Conservation (phyloP, 768 basidiomycete genomes). For the Paxillus involutus region DNA sequence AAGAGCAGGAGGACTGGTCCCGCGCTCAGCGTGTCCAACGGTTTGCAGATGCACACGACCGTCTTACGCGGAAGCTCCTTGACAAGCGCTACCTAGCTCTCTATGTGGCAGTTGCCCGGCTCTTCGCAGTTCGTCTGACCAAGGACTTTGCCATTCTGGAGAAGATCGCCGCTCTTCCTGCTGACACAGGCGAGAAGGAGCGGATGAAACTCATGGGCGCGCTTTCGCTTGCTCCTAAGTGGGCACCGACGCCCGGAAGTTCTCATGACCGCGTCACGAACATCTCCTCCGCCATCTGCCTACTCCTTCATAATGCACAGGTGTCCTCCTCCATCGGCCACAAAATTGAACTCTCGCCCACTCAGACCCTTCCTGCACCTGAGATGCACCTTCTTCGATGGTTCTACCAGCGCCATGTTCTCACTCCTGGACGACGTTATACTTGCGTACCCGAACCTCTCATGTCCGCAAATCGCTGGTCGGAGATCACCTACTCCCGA, state of each 20-base stretch:
- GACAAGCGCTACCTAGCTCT: conserved; percentile 59
- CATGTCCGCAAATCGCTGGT: conserved; percentile 63
- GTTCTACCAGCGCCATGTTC: conserved; percentile 57
- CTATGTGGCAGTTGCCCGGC: conserved; percentile 59
- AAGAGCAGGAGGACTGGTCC: conserved; percentile 25
- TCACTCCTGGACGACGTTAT: conserved; percentile 53
- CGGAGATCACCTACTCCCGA: conserved; percentile 54
- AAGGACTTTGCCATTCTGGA: conserved; percentile 46
- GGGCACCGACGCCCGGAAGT: conserved; percentile 61
- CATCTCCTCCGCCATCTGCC: conserved; percentile 61
- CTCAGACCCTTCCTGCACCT: conserved; percentile 33
- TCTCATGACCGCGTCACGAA: conserved; percentile 66
- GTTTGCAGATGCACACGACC: conserved; percentile 30
- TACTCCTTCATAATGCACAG: conserved; percentile 47
- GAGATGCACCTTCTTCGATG: conserved; percentile 48
- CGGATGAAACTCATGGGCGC: conserved; percentile 6
- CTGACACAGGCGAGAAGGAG: conserved; percentile 22
- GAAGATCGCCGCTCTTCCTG: conserved; percentile 35
- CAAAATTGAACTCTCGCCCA: conserved; percentile 14
- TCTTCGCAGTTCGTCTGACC: conserved; percentile 54
- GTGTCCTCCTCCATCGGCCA: conserved; percentile 10
- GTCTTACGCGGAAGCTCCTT: conserved; percentile 40
- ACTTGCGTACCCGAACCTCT: conserved; percentile 52
- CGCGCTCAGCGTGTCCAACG: conserved; percentile 17
- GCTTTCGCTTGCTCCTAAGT: conserved; percentile 64